A percentile compares a stretch with the other conserved stretches of the same genome.
These are phyloP conservation scores for Aspergillus sojae DNA, from an alignment of 2,329 filamentous ascomycete genomes.

Conservation along the genomic window DNA sequence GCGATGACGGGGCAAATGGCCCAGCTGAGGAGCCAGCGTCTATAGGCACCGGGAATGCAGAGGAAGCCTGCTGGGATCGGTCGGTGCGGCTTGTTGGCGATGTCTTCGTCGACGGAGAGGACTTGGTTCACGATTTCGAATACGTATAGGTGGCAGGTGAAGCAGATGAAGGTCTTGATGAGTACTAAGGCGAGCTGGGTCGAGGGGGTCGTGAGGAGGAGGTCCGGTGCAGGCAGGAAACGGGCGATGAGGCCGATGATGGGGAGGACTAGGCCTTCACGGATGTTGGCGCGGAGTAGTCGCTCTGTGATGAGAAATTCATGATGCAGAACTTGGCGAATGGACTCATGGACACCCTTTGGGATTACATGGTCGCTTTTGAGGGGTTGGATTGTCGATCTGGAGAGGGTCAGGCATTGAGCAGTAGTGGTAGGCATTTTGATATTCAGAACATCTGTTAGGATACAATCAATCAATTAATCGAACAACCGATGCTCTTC, in stretches of 20 bases:
- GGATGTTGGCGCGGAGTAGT: slow-evolving; percentile 4
- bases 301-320: slow-evolving; percentile 8
- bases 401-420: background rate
- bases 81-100: slow-evolving; percentile 6
- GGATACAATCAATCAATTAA: background rate
- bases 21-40: slow-evolving; percentile 9
- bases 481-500: background rate
- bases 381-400: background rate
- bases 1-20: background rate
- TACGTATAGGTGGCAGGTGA: slow-evolving; percentile 10
- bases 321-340: background rate
- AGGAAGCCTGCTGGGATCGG: slow-evolving; percentile 7
- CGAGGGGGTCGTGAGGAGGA: slow-evolving; percentile 3
- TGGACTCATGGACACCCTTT: background rate
- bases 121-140: slow-evolving; percentile 12
- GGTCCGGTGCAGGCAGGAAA: slow-evolving; percentile 5
- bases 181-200: background rate
- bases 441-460: background rate
- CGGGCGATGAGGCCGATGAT: slow-evolving; percentile 7
- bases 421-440: background rate
- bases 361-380: background rate
- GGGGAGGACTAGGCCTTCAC: slow-evolving; percentile 7
- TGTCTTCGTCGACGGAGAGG: slow-evolving; percentile 5
- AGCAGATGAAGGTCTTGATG: slow-evolving; percentile 4
- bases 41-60: slow-evolving; percentile 1